Evolutionary conservation across 306 rosid genomes (phyloP), one percentile per base, ranked within the genome.

Genomic region (Cercis canadensis): DNA sequence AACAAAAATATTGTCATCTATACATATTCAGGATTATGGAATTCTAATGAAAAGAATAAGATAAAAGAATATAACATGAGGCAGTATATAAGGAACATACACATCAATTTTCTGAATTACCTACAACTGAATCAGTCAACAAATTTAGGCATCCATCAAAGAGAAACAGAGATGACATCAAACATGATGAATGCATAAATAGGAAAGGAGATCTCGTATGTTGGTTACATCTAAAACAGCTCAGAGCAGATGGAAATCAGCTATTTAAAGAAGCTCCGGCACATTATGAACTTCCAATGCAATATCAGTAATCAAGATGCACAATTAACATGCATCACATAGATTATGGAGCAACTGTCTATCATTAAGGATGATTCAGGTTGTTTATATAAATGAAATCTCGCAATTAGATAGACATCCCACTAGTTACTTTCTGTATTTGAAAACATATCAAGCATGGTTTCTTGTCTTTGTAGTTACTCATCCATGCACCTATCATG

Each of bases 1-100:
- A 37, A 37, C 3, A 37, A 37, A 37, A 37, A 40, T 74, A 18
- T 70, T 40, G 13, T 65, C 40, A 33, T 70, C 77, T 46, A 62
- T 46, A 56, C 54, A 63, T 47, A 54, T n/a, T 31, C 40, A 18
- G 44, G 50, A 46, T 56, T 63, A 21, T n/a, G 69, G 64, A 52
- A 16, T 67, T 62, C n/a, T n/a, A n/a, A n/a, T n/a, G n/a, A n/a
- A n/a, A n/a, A n/a, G 39, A 12, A 57, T 11, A 46, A 41, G 8
- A 31, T n/a, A 19, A 68, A 8, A 34, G 43, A 49, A 12, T 52
- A 65, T 56, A 50, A 53, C 7, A 57, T 11, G 29, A 11, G 63
- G 67, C 12, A 15, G 11, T 8, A 57, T 32, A 7, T 69, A 7
- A n/a, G 31, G 24, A 32, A 18, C 29, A 44, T 4, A 8, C 44